Base-by-base conservation (phyloP, 2,329 filamentous ascomycete species). In the Coniella vitis region DNA sequence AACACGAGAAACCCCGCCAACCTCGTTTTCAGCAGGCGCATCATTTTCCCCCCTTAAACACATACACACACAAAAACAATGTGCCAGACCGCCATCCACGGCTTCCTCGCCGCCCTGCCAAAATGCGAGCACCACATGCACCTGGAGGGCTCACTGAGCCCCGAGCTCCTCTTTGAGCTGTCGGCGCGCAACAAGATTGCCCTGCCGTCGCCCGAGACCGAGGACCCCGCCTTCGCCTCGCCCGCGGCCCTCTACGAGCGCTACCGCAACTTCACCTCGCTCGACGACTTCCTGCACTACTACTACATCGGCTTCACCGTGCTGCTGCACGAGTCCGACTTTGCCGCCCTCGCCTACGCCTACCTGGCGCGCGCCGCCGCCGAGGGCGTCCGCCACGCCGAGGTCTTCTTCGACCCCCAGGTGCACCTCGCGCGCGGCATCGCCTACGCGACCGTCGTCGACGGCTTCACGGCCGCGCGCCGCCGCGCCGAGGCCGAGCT, bases 101-200 rank as follows among this genome's bases (percentile, higher is more conserved):
- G 70, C 37, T 81, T 87, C 62, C 73, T 90, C 34, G 65, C 69
- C 45, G 74, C 74, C 29, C 75, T 90, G 25, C 86, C 86, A 55
- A 90, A 90, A 71, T 87, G 83, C 67, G 87, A 91, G 64, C 86
- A 90, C 61, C 87, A 90, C 66, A 77, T 90, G 47, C 87, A 91
- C 62, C 74, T 91, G 31, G 86, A 90, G 65, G 87, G 87, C 48
- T 83, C 84, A 12, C 74, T 91, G 34, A 81, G 82, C 36, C 84
- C 86, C 1, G 68, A 74, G 48, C 72, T 89, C 35, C 78, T 90
- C 54, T 90, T 90, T 69, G 60, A 71, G 25, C 78, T 91, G 4
- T 83, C 87, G 5, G 62, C 68, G 32, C 78, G 78, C 59, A 89
- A 91, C 72, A 70, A 70, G 47, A 77, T 90, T 57, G 35, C 69